Evolutionary conservation across 1,284 basidiomycete genomes (phyloP).

Genomic region (Melampsora larici-populina): DNA sequence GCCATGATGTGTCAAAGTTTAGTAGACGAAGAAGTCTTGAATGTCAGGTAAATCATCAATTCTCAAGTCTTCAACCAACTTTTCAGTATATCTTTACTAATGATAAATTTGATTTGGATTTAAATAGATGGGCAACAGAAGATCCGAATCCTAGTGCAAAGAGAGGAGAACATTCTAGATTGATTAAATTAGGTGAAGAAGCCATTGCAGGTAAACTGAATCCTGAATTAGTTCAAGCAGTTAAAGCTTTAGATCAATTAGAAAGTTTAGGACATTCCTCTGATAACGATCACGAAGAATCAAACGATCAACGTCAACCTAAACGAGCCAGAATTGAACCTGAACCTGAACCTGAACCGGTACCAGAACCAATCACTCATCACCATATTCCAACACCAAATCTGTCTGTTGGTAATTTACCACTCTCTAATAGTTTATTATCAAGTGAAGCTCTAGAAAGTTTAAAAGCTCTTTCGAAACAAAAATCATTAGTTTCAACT

Average conservation of each 20-base stretch:
- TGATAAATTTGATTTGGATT: background rate
- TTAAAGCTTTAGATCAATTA: conserved; percentile 51
- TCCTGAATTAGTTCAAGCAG: conserved; percentile 80
- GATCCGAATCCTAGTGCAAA: conserved; percentile 89
- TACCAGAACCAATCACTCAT: too few species aligned
- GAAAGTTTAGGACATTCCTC: conserved; percentile 43
- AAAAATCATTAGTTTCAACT: conserved; percentile 35
- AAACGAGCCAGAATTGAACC: conserved; percentile 30
- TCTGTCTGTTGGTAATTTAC: conserved; percentile 53
- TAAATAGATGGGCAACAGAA: conserved; percentile 76
- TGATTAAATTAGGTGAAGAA: conserved; percentile 75
- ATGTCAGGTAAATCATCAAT: conserved; percentile 65
- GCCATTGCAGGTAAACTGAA: conserved; percentile 69
- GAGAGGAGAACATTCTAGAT: conserved; percentile 71
- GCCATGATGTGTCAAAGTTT: conserved; percentile 97
- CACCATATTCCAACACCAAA: conserved; percentile 75
- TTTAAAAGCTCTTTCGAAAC: conserved; percentile 38
- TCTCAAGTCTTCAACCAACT: background rate
- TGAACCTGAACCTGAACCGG: conserved; percentile 15
- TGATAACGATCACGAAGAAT: conserved; percentile 42
- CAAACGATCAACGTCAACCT: conserved; percentile 41
- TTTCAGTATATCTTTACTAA: background rate
- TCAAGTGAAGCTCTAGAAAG: conserved; percentile 24
- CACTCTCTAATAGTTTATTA: conserved; percentile 45
- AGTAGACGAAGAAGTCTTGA: conserved; percentile 95